Percentiles rank a stretch among this genome's conserved stretches.
phyloP scores from a whole-genome alignment of 2,329 filamentous ascomycete genomes.

The Magnaporthiopsis rhizophila region DNA sequence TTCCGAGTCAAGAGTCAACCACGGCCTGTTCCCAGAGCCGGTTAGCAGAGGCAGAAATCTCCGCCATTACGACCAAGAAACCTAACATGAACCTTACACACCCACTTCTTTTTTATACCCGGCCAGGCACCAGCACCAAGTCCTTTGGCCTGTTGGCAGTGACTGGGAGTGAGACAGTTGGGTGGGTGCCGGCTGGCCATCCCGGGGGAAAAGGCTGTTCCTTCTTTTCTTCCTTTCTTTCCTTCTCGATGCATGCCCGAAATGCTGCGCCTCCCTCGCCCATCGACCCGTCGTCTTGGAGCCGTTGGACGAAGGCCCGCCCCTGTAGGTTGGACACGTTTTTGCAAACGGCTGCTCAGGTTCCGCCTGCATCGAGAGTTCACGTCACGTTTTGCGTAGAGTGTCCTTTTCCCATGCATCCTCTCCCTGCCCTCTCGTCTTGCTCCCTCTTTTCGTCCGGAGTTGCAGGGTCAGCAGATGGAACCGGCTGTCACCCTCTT shows the following conservation, averaged over 20 bases:
- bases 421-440: background rate
- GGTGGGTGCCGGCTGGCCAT: background rate
- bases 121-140: too few species aligned
- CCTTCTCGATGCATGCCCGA: background rate
- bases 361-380: background rate
- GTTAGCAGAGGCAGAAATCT: background rate
- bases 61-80: background rate
- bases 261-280: background rate
- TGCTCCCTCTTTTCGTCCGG: background rate
- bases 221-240: too few species aligned
- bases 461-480: background rate
- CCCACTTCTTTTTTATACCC: background rate
- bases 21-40: background rate
- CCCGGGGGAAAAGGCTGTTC: background rate
- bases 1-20: background rate
- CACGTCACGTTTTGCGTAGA: background rate
- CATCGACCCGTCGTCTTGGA: background rate
- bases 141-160: background rate
- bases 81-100: background rate
- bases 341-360: background rate
- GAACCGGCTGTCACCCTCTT: background rate
- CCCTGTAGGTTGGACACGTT: background rate
- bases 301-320: background rate
- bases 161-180: background rate
- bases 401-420: background rate